phyloP scores from a whole-genome alignment of 108 stramenopile species.

The Pseudonitzschia multiseries region DNA sequence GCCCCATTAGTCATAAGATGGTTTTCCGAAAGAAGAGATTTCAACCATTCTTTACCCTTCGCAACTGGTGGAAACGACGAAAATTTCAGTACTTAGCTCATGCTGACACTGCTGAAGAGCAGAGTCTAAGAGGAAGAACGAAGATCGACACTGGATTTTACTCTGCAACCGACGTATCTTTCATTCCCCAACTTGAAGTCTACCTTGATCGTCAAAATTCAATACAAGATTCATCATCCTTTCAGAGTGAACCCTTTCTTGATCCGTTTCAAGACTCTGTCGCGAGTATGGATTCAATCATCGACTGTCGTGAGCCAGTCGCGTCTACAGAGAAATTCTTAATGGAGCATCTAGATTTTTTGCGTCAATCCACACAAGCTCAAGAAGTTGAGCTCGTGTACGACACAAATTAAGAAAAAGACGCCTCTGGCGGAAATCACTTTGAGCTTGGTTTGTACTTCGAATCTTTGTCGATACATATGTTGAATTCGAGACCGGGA shows the following conservation, averaged over 20 bases:
- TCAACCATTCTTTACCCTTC: constrained; percentile 14
- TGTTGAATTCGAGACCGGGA: constrained; percentile 3
- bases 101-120: background rate
- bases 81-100: constrained; percentile 25
- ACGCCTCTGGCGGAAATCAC: background rate
- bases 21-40: background rate
- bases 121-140: background rate
- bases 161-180: background rate
- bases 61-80: constrained; percentile 35
- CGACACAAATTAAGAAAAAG: constrained; percentile 1
- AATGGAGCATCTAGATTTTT: constrained; percentile 71
- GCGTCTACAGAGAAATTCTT: constrained; percentile 44
- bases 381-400: constrained; percentile 44
- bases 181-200: background rate
- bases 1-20: background rate
- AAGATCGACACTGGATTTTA: background rate
- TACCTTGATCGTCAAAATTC: background rate
- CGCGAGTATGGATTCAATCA: constrained; percentile 38
- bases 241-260: background rate
- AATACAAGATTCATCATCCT: background rate
- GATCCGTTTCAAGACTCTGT: constrained; percentile 40
- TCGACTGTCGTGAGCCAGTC: constrained; percentile 24
- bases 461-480: constrained; percentile 10
- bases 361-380: constrained; percentile 40
- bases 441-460: background rate